Evolutionary conservation across 2,329 filamentous ascomycete species (phyloP).

Genomic region (Microascus cirrosus): DNA sequence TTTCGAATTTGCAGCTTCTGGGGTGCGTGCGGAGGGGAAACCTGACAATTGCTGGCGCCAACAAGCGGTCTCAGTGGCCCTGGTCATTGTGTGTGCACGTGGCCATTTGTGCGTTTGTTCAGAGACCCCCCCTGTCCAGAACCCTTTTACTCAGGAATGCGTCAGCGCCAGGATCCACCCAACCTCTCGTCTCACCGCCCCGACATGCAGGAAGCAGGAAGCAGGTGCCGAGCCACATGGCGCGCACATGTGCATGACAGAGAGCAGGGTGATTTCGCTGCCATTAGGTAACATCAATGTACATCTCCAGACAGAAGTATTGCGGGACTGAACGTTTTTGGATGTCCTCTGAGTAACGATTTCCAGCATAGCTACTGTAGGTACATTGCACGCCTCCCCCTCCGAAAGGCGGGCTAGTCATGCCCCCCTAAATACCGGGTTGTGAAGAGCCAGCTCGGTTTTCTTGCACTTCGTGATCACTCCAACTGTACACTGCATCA

Average conservation of each 20-base stretch:
- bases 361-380: too few species aligned
- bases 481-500: too few species aligned
- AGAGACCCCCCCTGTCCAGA: neutral
- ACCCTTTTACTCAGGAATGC: neutral
- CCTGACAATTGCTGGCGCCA: too few species aligned
- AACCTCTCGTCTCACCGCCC: neutral
- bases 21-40: too few species aligned
- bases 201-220: neutral
- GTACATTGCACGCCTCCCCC: too few species aligned
- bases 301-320: neutral
- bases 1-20: neutral
- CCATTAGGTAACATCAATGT: neutral
- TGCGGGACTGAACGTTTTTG: too few species aligned
- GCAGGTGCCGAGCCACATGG: neutral
- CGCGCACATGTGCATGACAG: neutral
- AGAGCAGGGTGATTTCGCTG: neutral
- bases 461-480: too few species aligned
- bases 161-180: neutral
- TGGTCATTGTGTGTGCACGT: neutral
- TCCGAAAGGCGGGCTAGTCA: too few species aligned
- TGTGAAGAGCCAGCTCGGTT: too few species aligned
- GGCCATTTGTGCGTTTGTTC: neutral
- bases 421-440: too few species aligned
- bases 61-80: too few species aligned
- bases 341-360: too few species aligned